phyloP scores from a whole-genome alignment of 192 early-diverging fungal species.

The Coemansia aciculifera region DNA sequence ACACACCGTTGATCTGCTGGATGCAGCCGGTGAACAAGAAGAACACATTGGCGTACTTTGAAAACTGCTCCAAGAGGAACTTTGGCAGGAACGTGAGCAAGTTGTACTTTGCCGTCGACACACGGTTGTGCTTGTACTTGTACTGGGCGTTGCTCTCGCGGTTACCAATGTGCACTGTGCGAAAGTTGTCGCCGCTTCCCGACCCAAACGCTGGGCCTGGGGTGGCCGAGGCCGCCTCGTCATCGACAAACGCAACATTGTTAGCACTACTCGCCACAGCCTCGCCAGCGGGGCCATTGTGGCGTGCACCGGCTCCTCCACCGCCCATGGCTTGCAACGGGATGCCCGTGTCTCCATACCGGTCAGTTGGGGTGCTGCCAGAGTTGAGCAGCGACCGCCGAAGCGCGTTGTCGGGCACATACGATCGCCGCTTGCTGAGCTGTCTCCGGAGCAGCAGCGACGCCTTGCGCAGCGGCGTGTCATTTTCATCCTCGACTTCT shows the following conservation, averaged over 20 bases:
- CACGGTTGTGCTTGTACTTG: conserved; percentile 88
- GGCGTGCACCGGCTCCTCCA: background rate
- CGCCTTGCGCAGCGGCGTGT: conserved; percentile 42
- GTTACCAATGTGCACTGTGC: conserved; percentile 92
- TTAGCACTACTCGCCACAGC: background rate
- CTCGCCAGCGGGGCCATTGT: background rate
- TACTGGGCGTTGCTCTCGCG: conserved; percentile 69
- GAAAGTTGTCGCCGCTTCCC: conserved; percentile 46
- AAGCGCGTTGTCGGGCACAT: conserved; percentile 22
- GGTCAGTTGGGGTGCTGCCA: conserved; percentile 14
- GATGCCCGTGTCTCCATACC: conserved; percentile 24
- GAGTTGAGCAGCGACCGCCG: conserved; percentile 36
- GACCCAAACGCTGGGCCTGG: conserved; percentile 30
- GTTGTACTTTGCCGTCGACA: conserved; percentile 97
- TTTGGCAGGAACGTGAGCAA: conserved; percentile 88
- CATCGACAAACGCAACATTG: conserved; percentile 3
- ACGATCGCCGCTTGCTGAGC: conserved; percentile 55
- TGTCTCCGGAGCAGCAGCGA: conserved; percentile 38
- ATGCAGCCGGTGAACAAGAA: conserved; percentile 97
- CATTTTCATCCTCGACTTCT: conserved; percentile 39
- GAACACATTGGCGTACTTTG: conserved; percentile 98
- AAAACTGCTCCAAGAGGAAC: conserved; percentile 97
- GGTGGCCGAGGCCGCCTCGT: conserved; percentile 2
- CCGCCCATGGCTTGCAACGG: conserved; percentile 31
- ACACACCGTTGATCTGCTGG: conserved; percentile 95